Base-by-base conservation (phyloP, 2,329 filamentous ascomycete genomes). In the Microdochium paspali region DNA sequence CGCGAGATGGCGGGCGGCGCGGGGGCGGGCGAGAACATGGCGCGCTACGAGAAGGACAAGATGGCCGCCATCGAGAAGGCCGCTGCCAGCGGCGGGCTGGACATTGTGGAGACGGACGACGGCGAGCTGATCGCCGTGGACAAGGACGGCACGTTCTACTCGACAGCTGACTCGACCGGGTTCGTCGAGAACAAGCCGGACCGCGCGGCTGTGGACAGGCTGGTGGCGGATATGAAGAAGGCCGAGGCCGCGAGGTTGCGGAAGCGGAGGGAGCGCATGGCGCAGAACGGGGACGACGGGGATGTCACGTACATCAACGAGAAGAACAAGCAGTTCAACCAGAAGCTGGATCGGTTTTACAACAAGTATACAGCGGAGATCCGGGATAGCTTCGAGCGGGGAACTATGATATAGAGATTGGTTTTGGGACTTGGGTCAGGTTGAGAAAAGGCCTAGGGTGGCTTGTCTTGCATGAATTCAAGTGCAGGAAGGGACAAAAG, bases 281-380 rank as follows among this genome's bases (percentile, higher is more conserved):
- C 80, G 12, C 79, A 83, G 63, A 85, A 84, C 52, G 89, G 90
- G 49, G 90, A 95, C 53, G 87, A 90, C 44, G 85, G 82, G 24
- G 93, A 98, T 66, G 87, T 97, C 58, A 97, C 91, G 7, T 97
- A 95, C 69, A 98, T 98, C 79, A 98, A 98, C 70, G 90, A 96
- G 70, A 96, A 98, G 84, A 98, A 98, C 76, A 97, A 97, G 76
- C 90, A 96, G 76, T 98, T 98, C 74, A 98, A 98, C 80, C 84
- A 95, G 72, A 97, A 98, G 72, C 73, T 98, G 66, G 76, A 85
- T 47, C 77, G 93, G 55, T 98, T 97, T 72, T 98, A 98, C 70
- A 93, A 98, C 71, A 95, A 95, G 74, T 98, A 98, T 67, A 98
- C 93, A 43, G 82, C 87, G 26, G 93, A 98, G 66, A 97, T 98